Conservation (phyloP, 2,329 filamentous ascomycete species). For the Iodosphaeria phyllophila region DNA sequence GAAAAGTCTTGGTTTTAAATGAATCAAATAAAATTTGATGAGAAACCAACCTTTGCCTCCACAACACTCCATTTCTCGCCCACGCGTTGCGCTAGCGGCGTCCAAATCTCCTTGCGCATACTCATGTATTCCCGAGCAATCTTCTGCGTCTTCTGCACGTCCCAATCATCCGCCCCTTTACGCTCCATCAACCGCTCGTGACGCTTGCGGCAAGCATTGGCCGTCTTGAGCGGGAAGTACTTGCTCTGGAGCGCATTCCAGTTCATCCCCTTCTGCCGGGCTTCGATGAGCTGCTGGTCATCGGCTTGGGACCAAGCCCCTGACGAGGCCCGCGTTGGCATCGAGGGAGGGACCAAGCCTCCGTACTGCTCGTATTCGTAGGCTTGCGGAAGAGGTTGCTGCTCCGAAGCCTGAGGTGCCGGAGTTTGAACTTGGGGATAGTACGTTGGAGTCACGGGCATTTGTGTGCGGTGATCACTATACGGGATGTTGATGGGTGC, state of each 20-base stretch:
- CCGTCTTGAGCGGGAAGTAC: conserved; percentile 60
- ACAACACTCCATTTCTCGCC: conserved; percentile 72
- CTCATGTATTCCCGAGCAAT: conserved; percentile 65
- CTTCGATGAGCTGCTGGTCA: conserved; percentile 53
- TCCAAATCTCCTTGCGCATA: conserved; percentile 69
- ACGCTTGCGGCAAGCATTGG: conserved; percentile 77
- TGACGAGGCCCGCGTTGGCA: conserved; percentile 29
- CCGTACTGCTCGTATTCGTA: conserved; percentile 26
- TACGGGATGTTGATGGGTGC: conserved; percentile 22
- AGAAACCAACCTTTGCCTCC: conserved; percentile 35
- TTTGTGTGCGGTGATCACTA: conserved; percentile 18
- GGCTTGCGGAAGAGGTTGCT: conserved; percentile 13
- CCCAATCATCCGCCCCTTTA: conserved; percentile 59
- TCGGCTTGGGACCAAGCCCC: conserved; percentile 57
- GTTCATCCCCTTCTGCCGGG: conserved; percentile 58
- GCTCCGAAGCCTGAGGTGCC: too few species aligned
- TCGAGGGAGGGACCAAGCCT: conserved; percentile 13
- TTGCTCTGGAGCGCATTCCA: conserved; percentile 65
- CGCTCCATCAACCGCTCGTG: conserved; percentile 73
- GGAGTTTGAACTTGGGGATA: conserved; percentile 18
- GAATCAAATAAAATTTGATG: neutral
- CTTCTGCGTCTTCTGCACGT: conserved; percentile 52
- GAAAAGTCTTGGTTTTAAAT: neutral
- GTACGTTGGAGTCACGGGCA: conserved; percentile 19
- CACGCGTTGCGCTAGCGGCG: conserved; percentile 46